Evolutionary conservation across 2,329 filamentous ascomycete species (phyloP).

Genomic region (Cercospora canescens): DNA sequence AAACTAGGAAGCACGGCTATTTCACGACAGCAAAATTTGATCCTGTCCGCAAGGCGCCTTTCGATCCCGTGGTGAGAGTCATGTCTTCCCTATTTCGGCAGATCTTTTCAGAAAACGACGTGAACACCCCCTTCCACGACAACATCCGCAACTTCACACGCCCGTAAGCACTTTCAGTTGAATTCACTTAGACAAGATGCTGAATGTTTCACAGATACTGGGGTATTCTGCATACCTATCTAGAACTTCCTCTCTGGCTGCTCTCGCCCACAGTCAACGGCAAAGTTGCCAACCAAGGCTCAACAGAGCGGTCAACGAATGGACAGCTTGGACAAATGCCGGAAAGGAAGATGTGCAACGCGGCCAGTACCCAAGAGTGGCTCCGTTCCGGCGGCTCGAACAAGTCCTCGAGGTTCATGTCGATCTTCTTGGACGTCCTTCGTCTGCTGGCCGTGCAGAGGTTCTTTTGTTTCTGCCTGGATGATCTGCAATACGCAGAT

Average conservation of each 20-base stretch:
- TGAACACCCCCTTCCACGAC: slow-evolving; percentile 62
- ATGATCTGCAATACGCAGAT: slow-evolving; percentile 89
- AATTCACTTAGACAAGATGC: background rate
- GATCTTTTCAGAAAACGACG: slow-evolving; percentile 65
- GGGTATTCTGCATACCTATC: slow-evolving; percentile 55
- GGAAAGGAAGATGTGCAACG: slow-evolving; percentile 31
- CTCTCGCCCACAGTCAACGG: slow-evolving; percentile 34
- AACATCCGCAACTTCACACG: slow-evolving; percentile 56
- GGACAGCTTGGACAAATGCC: slow-evolving; percentile 13
- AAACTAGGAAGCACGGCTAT: slow-evolving; percentile 59
- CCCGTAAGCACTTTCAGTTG: slow-evolving; percentile 36
- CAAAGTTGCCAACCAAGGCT: slow-evolving; percentile 15
- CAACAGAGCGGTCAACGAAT: slow-evolving; percentile 8
- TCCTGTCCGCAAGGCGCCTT: slow-evolving; percentile 58
- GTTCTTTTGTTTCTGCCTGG: slow-evolving; percentile 83
- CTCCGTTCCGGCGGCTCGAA: slow-evolving; percentile 46
- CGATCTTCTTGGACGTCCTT: slow-evolving; percentile 83
- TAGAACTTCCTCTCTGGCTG: slow-evolving; percentile 69
- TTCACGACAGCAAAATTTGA: slow-evolving; percentile 63
- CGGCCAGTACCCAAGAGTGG: slow-evolving; percentile 46
- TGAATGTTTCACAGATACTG: slow-evolving; percentile 42
- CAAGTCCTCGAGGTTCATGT: slow-evolving; percentile 72
- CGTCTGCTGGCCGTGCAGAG: slow-evolving; percentile 79
- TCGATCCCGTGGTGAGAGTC: slow-evolving; percentile 61
- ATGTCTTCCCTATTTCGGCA: slow-evolving; percentile 63